A percentile compares a stretch with the other conserved stretches of the same genome.
Conservation (phyloP, 352 stramenopile species). For the Phytophthora idaei region DNA sequence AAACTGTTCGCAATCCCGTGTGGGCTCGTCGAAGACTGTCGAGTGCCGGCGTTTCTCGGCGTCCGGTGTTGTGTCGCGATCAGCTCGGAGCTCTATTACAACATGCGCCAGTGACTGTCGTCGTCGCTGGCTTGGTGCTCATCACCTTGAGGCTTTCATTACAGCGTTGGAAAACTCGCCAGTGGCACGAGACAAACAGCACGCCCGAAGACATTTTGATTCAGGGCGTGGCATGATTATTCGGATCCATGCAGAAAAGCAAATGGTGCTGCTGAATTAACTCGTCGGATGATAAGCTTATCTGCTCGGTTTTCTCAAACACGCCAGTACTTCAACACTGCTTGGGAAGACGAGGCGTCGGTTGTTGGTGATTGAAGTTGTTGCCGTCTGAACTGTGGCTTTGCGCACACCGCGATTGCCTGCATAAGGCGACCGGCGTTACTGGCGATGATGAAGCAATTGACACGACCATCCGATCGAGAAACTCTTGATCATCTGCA, state of each 20-base stretch:
- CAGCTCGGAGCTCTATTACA: neutral
- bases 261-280: conserved; percentile 16
- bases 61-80: conserved; percentile 20
- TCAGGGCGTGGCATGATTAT: conserved; percentile 1
- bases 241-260: conserved; percentile 11
- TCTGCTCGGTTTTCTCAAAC: conserved; percentile 25
- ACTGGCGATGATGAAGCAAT: conserved; percentile 17
- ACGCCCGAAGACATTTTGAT: neutral
- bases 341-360: conserved; percentile 22
- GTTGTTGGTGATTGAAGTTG: conserved; percentile 28
- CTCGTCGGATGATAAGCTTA: conserved; percentile 14
- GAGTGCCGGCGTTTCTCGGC: conserved; percentile 14
- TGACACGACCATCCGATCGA: conserved; percentile 1
- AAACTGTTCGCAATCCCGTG: neutral
- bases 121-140: conserved; percentile 10
- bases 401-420: conserved; percentile 22
- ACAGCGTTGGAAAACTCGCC: conserved; percentile 3
- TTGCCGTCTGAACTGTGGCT: conserved; percentile 9
- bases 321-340: conserved; percentile 22
- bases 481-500: conserved; percentile 30
- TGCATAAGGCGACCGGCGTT: conserved; percentile 15
- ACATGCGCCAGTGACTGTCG: conserved; percentile 25
- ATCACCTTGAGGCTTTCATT: conserved; percentile 1
- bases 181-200: conserved; percentile 11
- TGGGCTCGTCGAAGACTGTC: neutral